Evolutionary conservation across 1,284 basidiomycete species (phyloP).

Genomic region (Microbotryum intermedium): DNA sequence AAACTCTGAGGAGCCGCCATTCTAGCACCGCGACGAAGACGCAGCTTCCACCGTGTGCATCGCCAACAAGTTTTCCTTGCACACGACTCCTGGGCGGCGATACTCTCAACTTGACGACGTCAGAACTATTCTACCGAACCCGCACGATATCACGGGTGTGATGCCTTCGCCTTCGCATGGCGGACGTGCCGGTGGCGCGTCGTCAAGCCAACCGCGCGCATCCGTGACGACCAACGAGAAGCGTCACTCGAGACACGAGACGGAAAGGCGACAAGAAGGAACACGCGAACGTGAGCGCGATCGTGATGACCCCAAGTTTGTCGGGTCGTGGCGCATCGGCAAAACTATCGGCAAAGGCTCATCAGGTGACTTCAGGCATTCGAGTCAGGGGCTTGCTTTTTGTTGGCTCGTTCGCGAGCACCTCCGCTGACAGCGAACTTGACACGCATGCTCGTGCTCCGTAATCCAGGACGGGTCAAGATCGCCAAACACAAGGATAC

Average conservation of each 20-base stretch:
- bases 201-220: no score
- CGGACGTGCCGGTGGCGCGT: no score
- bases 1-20: no score
- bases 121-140: no score
- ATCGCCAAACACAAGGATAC: constrained; percentile 82
- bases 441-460: constrained; percentile 1
- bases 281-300: background rate
- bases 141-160: no score
- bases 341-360: constrained; percentile 85
- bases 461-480: constrained; percentile 69
- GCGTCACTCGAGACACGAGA: background rate
- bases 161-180: no score
- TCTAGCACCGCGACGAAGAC: no score
- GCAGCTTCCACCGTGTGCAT: no score
- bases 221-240: background rate
- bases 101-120: no score
- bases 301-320: constrained; percentile 44
- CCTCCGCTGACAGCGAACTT: constrained; percentile 1
- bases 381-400: background rate
- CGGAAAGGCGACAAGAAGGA: background rate
- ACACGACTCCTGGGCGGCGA: no score
- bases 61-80: no score
- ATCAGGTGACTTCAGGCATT: constrained; percentile 53
- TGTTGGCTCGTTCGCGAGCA: background rate
- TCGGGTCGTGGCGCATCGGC: constrained; percentile 90